Percentiles rank a stretch among this genome's conserved stretches.
These are phyloP conservation scores for Eucalyptus viminalis DNA, from an alignment of 345 rosid genomes.

Conservation along the genomic window DNA sequence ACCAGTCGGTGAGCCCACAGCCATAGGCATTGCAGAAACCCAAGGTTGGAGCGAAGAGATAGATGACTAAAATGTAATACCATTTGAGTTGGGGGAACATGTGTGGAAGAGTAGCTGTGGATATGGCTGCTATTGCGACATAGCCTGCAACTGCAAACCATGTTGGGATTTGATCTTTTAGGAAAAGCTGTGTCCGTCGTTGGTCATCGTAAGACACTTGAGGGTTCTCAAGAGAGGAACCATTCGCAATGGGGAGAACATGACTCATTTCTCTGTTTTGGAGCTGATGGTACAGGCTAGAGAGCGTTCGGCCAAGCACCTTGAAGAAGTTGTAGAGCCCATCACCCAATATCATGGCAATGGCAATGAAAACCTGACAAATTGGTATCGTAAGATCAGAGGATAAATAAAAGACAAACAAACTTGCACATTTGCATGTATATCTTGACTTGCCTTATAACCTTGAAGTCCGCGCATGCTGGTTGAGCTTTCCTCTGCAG, in stretches of 20 bases:
- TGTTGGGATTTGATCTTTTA: conserved; percentile 5
- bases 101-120: neutral
- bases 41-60: neutral
- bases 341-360: conserved; percentile 7
- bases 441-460: neutral
- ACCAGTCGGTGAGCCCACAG: conserved; percentile 13
- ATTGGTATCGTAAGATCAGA: neutral
- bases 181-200: neutral
- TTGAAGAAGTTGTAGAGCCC: conserved; percentile 11
- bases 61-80: conserved; percentile 10
- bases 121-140: neutral
- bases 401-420: neutral
- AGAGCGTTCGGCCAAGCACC: neutral
- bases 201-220: neutral
- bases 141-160: conserved; percentile 2
- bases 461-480: conserved; percentile 5
- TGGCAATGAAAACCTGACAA: conserved; percentile 2
- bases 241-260: neutral
- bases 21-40: conserved; percentile 19
- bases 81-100: conserved; percentile 8
- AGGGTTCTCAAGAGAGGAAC: neutral
- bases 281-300: neutral
- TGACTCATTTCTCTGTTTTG: neutral
- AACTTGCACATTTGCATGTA: neutral
- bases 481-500: neutral